Evolutionary conservation across 805 yeast species (phyloP), one percentile per base, ranked within the genome.

Genomic region (fission yeast (Schizosaccharomyces pombe)): DNA sequence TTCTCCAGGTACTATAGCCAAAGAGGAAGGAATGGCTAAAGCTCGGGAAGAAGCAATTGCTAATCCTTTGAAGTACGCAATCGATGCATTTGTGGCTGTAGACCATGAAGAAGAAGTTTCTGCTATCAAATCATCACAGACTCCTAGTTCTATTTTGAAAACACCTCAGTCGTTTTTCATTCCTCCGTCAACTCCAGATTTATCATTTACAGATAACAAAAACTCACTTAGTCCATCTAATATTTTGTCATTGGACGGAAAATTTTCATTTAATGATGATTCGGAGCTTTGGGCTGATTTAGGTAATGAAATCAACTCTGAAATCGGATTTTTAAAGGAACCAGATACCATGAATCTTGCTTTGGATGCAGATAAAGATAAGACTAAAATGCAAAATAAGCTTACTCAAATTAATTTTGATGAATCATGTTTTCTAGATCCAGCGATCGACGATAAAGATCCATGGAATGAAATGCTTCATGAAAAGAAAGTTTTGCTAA

Each of bases 41-140:
- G 39, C 53, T 24, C 5, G 53, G 32, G 34, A 30, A 29, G 53
- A 31, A 19, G 53, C 53, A 5, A 24, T 30, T 24, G 53, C 53
- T 9, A 32, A 49, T 30, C 53, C 53, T 11, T 30, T 49, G 9
- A 22, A 49, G 2, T 49, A 49, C 24, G 34, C 39, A 12, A 31
- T 32, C 8, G 53, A 49, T 8, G 39, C 39, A n/a, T 30, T 49
- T 19, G 28, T 30, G 14, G 32, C 53, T 1, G 16, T 49, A 29
- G 49, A 43, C 26, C 30, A 19, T 14, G 49, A 43, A 8, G 49
- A 43, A 22, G 49, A 43, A 14, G 5, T 43, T 26, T 26, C 30
- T 11, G 30, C 28, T 14, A n/a, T 26, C 6, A 43, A 43, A n/a
- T 22, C 28, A 6, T 28, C 30, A 16, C 9, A 22, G 14, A 43